Evolutionary conservation across 1,284 basidiomycete genomes (phyloP), one percentile per base, ranked within the genome.

Genomic region (Ustilago sp.): DNA sequence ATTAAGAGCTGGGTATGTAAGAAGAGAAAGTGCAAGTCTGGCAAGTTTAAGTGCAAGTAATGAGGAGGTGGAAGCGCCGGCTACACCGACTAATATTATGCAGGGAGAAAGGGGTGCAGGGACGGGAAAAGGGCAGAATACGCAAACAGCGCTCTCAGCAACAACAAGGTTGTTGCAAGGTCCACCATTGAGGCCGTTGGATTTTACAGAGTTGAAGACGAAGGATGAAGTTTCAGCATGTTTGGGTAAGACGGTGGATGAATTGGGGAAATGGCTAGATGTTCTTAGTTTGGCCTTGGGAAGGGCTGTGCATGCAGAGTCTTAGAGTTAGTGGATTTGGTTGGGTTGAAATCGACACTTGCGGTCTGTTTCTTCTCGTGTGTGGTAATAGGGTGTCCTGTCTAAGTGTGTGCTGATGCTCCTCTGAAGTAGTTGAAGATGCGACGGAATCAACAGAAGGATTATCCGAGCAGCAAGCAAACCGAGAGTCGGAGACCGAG

Each of bases 211-310:
- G n/a, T 86, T 94, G 45, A 89, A 91, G 62, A 87, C 88, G 17
- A 89, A 88, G 41, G 91, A 92, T 36, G 89, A 89, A 39, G 91
- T 93, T 0, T 92, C 93, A 76, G 87, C 88, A 0, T 91, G 93
- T 81, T 89, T 98, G 45, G 91, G 91, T 41, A 88, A 88, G 54
- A 93, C 92, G 1, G 91, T 97, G 8, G 92, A 93, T 66, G 92
- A 93, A 78, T 89, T 98, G 50, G 89, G 90, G 3, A 88, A 90
- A 74, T 97, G 94, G 94, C 87, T 98, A 61, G 89, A 90, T 4
- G 89, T 91, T 0, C 90, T 97, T 1, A 93, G 58, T 89, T 88
- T 54, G 88, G 95, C 78, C 0, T 59, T 81, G 34, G 68, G 68
- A 4, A 43, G 68, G 6, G 80, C 79, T 32, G 59, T 81, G 12